These are phyloP conservation scores for Erythrophleum ivorense DNA, from an alignment of 331 rosid species.

Conservation along the genomic window DNA sequence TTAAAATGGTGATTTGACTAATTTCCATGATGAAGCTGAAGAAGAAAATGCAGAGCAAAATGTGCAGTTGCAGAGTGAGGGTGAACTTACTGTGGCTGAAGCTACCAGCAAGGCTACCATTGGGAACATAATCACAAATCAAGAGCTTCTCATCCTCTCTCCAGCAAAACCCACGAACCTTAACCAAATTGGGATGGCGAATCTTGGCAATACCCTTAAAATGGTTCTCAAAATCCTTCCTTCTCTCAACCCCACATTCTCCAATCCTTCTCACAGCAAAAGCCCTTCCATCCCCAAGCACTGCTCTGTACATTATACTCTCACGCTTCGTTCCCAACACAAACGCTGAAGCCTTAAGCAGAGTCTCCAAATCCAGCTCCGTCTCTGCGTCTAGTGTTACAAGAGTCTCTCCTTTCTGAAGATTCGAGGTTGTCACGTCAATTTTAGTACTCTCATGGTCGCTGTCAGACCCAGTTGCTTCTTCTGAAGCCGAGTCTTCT, in stretches of 20 bases:
- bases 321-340: slow-evolving; percentile 66
- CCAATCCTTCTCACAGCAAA: slow-evolving; percentile 89
- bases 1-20: not conserved
- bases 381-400: slow-evolving; percentile 73
- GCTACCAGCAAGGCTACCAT: slow-evolving; percentile 66
- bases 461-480: slow-evolving; percentile 70
- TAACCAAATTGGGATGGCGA: slow-evolving; percentile 76
- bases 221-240: slow-evolving; percentile 79
- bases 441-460: slow-evolving; percentile 49
- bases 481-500: slow-evolving; percentile 75
- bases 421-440: not conserved
- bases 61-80: not conserved
- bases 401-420: slow-evolving; percentile 50
- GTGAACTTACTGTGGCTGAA: slow-evolving; percentile 59
- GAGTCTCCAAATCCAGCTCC: slow-evolving; percentile 69
- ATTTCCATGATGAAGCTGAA: not conserved
- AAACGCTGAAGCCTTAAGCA: slow-evolving; percentile 86
- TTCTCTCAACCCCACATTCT: slow-evolving; percentile 58
- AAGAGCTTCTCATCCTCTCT: slow-evolving; percentile 85
- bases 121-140: slow-evolving; percentile 68
- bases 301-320: slow-evolving; percentile 89
- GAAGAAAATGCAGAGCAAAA: not conserved
- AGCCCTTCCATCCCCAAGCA: slow-evolving; percentile 74
- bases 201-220: slow-evolving; percentile 69
- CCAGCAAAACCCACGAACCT: slow-evolving; percentile 81